A percentile compares a stretch with the other conserved stretches of the same genome.
Conservation (phyloP, 2,329 filamentous ascomycete species). For the Trichoderma arundinaceum region DNA sequence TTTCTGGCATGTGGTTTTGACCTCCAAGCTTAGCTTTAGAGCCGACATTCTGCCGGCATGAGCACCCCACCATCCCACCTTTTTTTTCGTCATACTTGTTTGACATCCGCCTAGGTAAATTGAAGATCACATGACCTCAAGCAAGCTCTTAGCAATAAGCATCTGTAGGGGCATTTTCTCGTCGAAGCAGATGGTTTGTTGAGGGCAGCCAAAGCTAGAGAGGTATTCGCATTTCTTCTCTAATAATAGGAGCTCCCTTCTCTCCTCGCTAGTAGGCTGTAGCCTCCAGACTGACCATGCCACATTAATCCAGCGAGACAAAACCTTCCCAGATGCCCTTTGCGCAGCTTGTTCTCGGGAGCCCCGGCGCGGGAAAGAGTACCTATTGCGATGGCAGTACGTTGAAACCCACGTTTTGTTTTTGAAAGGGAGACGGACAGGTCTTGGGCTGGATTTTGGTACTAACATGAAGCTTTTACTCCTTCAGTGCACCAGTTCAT, state of each 20-base stretch:
- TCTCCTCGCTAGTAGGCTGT: neutral
- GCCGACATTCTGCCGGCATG: constrained; percentile 30
- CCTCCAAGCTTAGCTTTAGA: constrained; percentile 20
- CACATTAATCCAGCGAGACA: constrained; percentile 34
- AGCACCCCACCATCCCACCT: constrained; percentile 25
- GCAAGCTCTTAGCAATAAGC: neutral
- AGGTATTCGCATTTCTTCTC: neutral
- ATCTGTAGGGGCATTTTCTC: neutral
- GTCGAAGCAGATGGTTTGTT: neutral
- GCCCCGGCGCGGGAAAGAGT: constrained; percentile 92
- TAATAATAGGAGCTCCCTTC: neutral
- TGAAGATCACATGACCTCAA: constrained; percentile 12
- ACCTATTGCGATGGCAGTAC: constrained; percentile 95
- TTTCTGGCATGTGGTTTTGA: constrained; percentile 32
- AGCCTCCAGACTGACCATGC: constrained; percentile 35
- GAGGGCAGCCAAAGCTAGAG: neutral
- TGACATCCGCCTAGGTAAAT: neutral
- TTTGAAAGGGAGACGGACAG: neutral
- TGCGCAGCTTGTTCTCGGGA: constrained; percentile 86
- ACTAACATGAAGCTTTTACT: neutral
- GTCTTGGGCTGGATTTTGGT: neutral
- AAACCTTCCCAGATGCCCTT: constrained; percentile 58
- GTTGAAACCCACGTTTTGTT: constrained; percentile 38
- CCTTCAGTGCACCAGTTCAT: constrained; percentile 89
- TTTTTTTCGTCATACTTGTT: constrained; percentile 9